phyloP scores from a whole-genome alignment of 179 eudicot genomes.

The Nepenthes alata region DNA sequence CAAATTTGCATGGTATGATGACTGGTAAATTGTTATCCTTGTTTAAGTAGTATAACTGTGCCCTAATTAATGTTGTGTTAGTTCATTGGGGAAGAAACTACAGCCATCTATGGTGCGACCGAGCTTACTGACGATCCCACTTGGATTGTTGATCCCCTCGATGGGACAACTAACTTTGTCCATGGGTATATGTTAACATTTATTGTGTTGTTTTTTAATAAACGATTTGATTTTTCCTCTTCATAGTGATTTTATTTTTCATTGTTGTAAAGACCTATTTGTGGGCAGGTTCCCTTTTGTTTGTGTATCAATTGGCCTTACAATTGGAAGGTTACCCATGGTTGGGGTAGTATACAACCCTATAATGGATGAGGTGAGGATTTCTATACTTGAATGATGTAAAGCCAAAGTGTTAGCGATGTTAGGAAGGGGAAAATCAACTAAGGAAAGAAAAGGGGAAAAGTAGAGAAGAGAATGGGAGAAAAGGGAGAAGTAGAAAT shows the following conservation, averaged over 20 bases:
- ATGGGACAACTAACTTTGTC: constrained; percentile 93
- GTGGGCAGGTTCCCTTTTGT: constrained; percentile 74
- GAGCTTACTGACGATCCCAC: constrained; percentile 90
- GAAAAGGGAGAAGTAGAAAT: too few species aligned
- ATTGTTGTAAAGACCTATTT: not conserved
- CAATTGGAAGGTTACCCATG: constrained; percentile 60
- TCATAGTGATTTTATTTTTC: not conserved
- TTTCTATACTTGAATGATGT: not conserved
- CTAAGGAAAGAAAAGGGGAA: too few species aligned
- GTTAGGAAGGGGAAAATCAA: too few species aligned
- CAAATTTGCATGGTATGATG: too few species aligned
- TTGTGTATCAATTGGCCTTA: constrained; percentile 90
- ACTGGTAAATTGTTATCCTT: not conserved
- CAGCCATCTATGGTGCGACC: constrained; percentile 68
- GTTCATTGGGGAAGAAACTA: constrained; percentile 97
- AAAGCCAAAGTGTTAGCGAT: too few species aligned
- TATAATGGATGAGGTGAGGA: constrained; percentile 75
- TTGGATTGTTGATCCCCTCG: constrained; percentile 97
- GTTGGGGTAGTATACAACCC: constrained; percentile 96
- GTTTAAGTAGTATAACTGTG: not conserved
- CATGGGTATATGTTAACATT: constrained; percentile 45
- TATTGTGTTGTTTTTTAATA: not conserved
- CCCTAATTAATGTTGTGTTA: constrained; percentile 10
- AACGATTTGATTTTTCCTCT: not conserved
- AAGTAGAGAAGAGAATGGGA: too few species aligned